These are phyloP conservation scores for Sistotremastrum suecicum DNA, from an alignment of 768 basidiomycete genomes.

Conservation along the genomic window DNA sequence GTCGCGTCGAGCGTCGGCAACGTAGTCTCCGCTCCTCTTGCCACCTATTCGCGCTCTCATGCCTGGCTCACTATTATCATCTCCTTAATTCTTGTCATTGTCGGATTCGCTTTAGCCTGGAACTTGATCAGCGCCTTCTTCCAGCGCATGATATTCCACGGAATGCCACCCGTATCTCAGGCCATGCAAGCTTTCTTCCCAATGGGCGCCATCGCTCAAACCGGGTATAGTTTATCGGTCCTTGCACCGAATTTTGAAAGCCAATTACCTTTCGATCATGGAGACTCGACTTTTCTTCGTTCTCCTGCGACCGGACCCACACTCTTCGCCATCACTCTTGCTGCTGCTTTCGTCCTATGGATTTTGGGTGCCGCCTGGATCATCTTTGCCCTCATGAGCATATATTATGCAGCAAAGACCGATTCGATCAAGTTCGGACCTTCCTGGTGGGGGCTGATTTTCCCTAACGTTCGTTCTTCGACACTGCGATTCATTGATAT, in stretches of 20 bases:
- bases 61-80: slow-evolving; percentile 29
- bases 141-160: slow-evolving; percentile 27
- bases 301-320: slow-evolving; percentile 23
- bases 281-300: slow-evolving; percentile 18
- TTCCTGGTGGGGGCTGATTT: slow-evolving; percentile 41
- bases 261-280: slow-evolving; percentile 14
- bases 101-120: slow-evolving; percentile 32
- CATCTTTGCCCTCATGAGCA: slow-evolving; percentile 26
- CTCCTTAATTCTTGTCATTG: slow-evolving; percentile 28
- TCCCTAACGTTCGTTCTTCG: slow-evolving; percentile 29
- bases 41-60: slow-evolving; percentile 19
- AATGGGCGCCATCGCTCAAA: slow-evolving; percentile 41
- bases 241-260: slow-evolving; percentile 23
- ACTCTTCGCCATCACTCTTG: slow-evolving; percentile 30
- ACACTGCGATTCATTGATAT: background rate
- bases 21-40: slow-evolving; percentile 26
- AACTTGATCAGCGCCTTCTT: slow-evolving; percentile 37
- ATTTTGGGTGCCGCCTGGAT: slow-evolving; percentile 43
- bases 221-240: slow-evolving; percentile 29
- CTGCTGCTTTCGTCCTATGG: slow-evolving; percentile 34
- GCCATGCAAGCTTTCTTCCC: slow-evolving; percentile 33
- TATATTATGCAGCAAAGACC: slow-evolving; percentile 17
- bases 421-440: slow-evolving; percentile 29
- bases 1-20: slow-evolving; percentile 40
- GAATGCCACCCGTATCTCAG: slow-evolving; percentile 24